phyloP scores from a whole-genome alignment of 2,329 filamentous ascomycete species.

The Arthroderma sp. region DNA sequence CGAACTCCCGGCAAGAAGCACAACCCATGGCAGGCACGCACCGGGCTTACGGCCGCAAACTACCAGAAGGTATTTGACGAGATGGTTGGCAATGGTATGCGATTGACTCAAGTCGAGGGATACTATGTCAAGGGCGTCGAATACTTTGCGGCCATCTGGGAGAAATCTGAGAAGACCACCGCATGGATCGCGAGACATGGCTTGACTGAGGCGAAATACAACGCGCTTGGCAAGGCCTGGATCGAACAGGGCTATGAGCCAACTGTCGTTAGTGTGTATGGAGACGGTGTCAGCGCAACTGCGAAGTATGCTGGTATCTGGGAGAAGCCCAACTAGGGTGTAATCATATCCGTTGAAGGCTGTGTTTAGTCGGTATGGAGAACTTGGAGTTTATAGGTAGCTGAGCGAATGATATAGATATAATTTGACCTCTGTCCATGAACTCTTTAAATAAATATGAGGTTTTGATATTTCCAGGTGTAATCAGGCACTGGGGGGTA shows the following conservation, averaged over 20 bases:
- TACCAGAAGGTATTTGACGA: conserved; percentile 1
- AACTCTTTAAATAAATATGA: no score
- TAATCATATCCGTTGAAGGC: no score
- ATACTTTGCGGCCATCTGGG: conserved; percentile 9
- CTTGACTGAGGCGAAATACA: conserved; percentile 4
- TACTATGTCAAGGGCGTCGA: conserved; percentile 6
- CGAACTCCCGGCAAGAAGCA: background rate
- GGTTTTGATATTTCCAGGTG: no score
- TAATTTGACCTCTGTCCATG: no score
- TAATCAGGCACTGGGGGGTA: no score
- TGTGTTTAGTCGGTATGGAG: no score
- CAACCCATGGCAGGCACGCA: conserved; percentile 5
- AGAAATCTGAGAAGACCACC: background rate
- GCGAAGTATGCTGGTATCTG: background rate
- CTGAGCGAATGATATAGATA: no score
- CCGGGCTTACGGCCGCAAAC: conserved; percentile 3
- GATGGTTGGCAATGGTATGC: background rate
- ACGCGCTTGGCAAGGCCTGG: conserved; percentile 4
- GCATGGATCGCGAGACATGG: conserved; percentile 6
- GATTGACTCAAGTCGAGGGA: conserved; percentile 5
- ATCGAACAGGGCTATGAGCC: conserved; percentile 4
- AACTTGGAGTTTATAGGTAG: no score
- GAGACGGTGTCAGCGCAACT: background rate
- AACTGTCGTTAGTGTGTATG: conserved; percentile 7
- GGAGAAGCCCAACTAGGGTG: background rate